Conservation (phyloP, 1,284 basidiomycete genomes). For the Ceraceosorus guamensis region DNA sequence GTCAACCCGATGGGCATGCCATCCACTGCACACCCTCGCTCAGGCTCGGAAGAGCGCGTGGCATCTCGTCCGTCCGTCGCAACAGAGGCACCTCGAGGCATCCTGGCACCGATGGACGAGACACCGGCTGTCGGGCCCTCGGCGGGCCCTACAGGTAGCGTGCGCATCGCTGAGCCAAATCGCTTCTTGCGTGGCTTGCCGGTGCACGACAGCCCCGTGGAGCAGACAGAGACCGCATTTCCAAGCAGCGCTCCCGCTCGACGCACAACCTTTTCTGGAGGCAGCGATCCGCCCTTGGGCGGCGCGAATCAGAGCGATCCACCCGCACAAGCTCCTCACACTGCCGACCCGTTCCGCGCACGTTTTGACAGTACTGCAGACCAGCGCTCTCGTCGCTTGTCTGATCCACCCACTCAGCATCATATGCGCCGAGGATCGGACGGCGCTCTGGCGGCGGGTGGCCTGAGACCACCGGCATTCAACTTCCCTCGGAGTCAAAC, state of each 20-base stretch:
- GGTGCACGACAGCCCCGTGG: background rate
- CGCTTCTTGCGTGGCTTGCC: background rate
- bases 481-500: constrained; percentile 56
- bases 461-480: constrained; percentile 20
- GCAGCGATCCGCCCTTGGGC: background rate
- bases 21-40: constrained; percentile 16
- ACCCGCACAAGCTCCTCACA: background rate
- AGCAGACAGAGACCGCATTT: background rate
- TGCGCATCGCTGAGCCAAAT: background rate
- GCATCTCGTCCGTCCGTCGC: background rate
- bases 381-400: constrained; percentile 17
- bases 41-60: background rate
- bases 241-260: too few relatives aligned
- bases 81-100: background rate
- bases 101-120: background rate
- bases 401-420: constrained; percentile 19
- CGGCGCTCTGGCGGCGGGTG: constrained; percentile 11
- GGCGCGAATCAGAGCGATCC: background rate
- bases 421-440: constrained; percentile 26
- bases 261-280: background rate
- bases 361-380: background rate
- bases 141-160: background rate
- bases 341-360: background rate
- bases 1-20: constrained; percentile 30
- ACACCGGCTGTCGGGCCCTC: too few relatives aligned